A percentile compares a stretch with the other conserved stretches of the same genome.
Conservation (phyloP, 1,139 yeast genomes). For the Suhomyces panamericanus region DNA sequence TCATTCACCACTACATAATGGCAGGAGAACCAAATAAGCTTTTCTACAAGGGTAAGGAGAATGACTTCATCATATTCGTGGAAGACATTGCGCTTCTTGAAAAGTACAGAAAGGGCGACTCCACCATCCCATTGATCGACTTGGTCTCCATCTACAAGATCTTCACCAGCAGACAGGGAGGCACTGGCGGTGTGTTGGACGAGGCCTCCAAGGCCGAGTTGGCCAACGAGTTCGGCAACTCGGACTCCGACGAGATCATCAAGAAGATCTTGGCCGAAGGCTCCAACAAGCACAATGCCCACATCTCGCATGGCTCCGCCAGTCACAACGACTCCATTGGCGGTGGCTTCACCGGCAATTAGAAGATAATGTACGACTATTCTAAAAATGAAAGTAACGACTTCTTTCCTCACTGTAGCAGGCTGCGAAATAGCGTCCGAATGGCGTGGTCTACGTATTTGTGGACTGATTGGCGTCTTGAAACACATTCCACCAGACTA, state of each 20-base stretch:
- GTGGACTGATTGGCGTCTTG: neutral
- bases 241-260: slow-evolving; percentile 49
- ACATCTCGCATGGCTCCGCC: slow-evolving; percentile 12
- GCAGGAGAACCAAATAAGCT: slow-evolving; percentile 36
- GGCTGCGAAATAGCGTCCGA: neutral
- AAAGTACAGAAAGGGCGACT: slow-evolving; percentile 51
- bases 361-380: slow-evolving; percentile 7
- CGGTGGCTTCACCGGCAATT: slow-evolving; percentile 32
- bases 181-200: slow-evolving; percentile 69
- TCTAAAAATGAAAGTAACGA: slow-evolving; percentile 1
- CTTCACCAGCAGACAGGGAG: slow-evolving; percentile 61
- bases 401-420: neutral
- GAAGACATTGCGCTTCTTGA: slow-evolving; percentile 53
- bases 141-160: slow-evolving; percentile 67
- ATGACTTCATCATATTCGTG: slow-evolving; percentile 66
- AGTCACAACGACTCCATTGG: slow-evolving; percentile 43
- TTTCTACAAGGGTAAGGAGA: slow-evolving; percentile 63
- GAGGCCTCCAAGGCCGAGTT: slow-evolving; percentile 70
- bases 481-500: neutral
- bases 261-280: slow-evolving; percentile 59
- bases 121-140: slow-evolving; percentile 60
- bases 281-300: slow-evolving; percentile 34
- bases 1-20: slow-evolving; percentile 5
- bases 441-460: neutral
- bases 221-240: slow-evolving; percentile 64